Evolutionary conservation across 2,329 filamentous ascomycete genomes (phyloP).

Genomic region (Microsporum canis): DNA sequence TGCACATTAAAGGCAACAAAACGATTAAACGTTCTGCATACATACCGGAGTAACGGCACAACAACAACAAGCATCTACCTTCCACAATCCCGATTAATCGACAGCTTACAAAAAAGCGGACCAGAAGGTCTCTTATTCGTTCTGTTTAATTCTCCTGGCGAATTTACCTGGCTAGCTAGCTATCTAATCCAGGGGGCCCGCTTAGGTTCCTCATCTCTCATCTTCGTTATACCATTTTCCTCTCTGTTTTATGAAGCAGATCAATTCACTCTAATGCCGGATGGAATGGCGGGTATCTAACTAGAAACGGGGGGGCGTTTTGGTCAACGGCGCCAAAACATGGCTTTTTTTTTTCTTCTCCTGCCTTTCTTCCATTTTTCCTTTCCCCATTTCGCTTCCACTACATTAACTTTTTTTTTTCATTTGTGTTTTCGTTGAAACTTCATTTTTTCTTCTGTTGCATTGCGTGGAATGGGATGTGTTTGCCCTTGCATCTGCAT

Average conservation of each 20-base stretch:
- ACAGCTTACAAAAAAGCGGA: background rate
- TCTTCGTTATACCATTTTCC: background rate
- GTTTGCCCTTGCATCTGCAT: background rate
- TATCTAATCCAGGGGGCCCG: background rate
- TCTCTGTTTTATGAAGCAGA: background rate
- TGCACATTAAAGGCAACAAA: background rate
- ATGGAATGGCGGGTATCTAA: background rate
- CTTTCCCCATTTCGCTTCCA: background rate
- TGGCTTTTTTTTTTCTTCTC: background rate
- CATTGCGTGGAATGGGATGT: constrained; percentile 1
- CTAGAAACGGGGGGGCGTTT: background rate
- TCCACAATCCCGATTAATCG: background rate
- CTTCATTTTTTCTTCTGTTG: background rate
- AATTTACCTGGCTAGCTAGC: background rate
- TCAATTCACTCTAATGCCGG: background rate
- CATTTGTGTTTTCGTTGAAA: background rate
- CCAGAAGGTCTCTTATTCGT: background rate
- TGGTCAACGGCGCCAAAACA: constrained; percentile 3
- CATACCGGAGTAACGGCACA: background rate
- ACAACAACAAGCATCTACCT: background rate
- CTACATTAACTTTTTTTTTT: background rate
- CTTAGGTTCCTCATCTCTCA: background rate
- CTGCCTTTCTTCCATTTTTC: background rate
- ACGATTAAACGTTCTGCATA: background rate
- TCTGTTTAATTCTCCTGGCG: background rate